Evolutionary conservation across 2,329 filamentous ascomycete species (phyloP).

Genomic region (Pseudogymnoascus sp.): DNA sequence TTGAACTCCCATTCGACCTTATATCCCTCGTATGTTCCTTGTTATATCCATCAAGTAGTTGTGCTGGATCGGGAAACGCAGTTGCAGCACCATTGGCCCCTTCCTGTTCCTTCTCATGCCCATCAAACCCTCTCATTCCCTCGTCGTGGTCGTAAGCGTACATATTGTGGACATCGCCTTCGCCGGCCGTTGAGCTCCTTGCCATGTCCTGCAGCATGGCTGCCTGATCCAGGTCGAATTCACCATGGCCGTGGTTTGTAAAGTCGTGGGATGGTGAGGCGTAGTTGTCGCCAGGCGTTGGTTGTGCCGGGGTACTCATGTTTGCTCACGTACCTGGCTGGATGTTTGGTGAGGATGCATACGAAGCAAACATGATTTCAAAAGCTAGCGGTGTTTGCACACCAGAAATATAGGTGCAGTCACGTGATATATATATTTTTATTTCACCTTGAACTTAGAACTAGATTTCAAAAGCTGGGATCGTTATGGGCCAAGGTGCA

Average conservation of each 20-base stretch:
- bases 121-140: constrained; percentile 10
- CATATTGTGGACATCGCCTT: constrained; percentile 10
- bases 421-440: background rate
- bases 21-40: background rate
- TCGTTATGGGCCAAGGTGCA: background rate
- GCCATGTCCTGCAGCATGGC: constrained; percentile 13
- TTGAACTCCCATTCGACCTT: background rate
- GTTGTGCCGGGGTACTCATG: constrained; percentile 3
- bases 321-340: constrained; percentile 6
- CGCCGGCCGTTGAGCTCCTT: constrained; percentile 6
- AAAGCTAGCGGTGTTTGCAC: background rate
- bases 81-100: constrained; percentile 1
- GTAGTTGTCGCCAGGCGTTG: background rate
- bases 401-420: background rate
- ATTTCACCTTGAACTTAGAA: background rate
- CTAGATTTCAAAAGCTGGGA: background rate
- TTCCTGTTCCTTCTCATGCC: constrained; percentile 4
- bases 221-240: constrained; percentile 11
- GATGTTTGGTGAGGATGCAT: constrained; percentile 12
- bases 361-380: constrained; percentile 6
- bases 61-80: constrained; percentile 8
- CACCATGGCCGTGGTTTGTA: constrained; percentile 7
- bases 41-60: constrained; percentile 9
- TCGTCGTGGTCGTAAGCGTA: constrained; percentile 9
- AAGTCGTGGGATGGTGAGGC: background rate